These are phyloP conservation scores for Macadamia integrifolia DNA, from an alignment of 164 flowering plant genomes.

Conservation along the genomic window DNA sequence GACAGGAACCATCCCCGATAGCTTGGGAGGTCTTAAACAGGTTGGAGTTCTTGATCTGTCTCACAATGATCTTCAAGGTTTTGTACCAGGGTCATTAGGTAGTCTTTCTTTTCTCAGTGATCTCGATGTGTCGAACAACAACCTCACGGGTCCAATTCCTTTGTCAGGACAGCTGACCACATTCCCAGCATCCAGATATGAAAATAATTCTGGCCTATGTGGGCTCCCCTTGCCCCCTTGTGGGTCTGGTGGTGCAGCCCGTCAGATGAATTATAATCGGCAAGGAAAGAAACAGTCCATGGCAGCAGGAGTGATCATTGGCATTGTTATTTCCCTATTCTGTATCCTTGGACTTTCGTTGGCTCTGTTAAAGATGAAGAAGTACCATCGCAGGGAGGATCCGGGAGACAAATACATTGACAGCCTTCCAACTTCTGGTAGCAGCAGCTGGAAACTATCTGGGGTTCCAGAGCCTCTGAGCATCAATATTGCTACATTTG, in stretches of 20 bases:
- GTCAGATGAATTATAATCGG: slow-evolving; percentile 7
- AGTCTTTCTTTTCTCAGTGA: slow-evolving; percentile 68
- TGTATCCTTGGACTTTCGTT: slow-evolving; percentile 40
- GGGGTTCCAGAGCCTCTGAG: slow-evolving; percentile 79
- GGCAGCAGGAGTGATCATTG: slow-evolving; percentile 49
- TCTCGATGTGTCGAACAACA: slow-evolving; percentile 82
- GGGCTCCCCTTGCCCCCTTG: slow-evolving; percentile 74
- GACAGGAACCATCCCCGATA: slow-evolving; percentile 56
- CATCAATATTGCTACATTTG: slow-evolving; percentile 86
- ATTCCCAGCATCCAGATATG: slow-evolving; percentile 70
- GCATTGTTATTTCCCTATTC: slow-evolving; percentile 40
- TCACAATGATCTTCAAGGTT: slow-evolving; percentile 61
- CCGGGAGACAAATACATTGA: slow-evolving; percentile 59
- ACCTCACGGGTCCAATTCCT: slow-evolving; percentile 70
- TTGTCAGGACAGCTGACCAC: slow-evolving; percentile 75
- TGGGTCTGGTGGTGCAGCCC: slow-evolving; percentile 25
- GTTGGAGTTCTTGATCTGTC: slow-evolving; percentile 75
- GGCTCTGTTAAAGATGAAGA: slow-evolving; percentile 41
- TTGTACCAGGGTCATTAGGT: slow-evolving; percentile 56
- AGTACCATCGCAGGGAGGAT: slow-evolving; percentile 32
- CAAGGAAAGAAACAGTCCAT: slow-evolving; percentile 27
- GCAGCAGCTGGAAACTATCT: slow-evolving; percentile 75
- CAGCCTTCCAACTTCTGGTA: slow-evolving; percentile 75
- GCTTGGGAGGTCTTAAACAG: slow-evolving; percentile 50
- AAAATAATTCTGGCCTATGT: slow-evolving; percentile 83